phyloP scores from a whole-genome alignment of 179 eudicot genomes.

The Beta corolliflora region DNA sequence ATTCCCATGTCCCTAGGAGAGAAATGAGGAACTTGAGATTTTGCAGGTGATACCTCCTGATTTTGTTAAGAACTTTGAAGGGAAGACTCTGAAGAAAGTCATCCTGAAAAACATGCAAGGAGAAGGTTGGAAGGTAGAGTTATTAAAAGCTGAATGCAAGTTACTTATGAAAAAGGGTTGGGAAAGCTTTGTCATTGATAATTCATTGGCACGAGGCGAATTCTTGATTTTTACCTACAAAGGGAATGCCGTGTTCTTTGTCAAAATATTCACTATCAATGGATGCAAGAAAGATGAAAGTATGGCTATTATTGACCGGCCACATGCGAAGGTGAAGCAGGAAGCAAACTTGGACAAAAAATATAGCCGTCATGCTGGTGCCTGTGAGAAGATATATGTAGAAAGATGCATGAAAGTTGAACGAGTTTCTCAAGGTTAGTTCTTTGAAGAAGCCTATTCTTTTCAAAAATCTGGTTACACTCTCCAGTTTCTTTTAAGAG shows the following conservation, averaged over 20 bases:
- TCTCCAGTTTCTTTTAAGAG: no score
- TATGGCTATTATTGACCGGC: neutral
- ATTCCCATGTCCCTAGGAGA: no score
- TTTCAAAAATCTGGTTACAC: neutral
- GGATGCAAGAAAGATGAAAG: conserved; percentile 19
- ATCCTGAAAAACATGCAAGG: conserved; percentile 6
- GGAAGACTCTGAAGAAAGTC: conserved; percentile 1
- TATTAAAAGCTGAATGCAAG: conserved; percentile 4
- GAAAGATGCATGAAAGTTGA: neutral
- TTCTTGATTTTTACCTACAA: conserved; percentile 29
- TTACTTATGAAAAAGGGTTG: conserved; percentile 32
- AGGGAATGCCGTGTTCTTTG: conserved; percentile 12
- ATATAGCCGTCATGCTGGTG: no score
- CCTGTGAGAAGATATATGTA: no score
- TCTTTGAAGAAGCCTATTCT: neutral
- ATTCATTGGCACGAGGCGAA: conserved; percentile 22
- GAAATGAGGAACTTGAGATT: neutral
- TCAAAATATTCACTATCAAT: conserved; percentile 23
- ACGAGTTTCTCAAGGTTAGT: conserved; percentile 9
- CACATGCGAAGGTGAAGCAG: conserved; percentile 2
- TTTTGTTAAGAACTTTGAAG: conserved; percentile 9
- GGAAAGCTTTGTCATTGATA: conserved; percentile 28
- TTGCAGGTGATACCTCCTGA: conserved; percentile 27
- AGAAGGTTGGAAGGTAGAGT: conserved; percentile 28
- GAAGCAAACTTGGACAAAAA: neutral